phyloP scores from a whole-genome alignment of 2,329 filamentous ascomycete species.

The Claviceps pusilla region DNA sequence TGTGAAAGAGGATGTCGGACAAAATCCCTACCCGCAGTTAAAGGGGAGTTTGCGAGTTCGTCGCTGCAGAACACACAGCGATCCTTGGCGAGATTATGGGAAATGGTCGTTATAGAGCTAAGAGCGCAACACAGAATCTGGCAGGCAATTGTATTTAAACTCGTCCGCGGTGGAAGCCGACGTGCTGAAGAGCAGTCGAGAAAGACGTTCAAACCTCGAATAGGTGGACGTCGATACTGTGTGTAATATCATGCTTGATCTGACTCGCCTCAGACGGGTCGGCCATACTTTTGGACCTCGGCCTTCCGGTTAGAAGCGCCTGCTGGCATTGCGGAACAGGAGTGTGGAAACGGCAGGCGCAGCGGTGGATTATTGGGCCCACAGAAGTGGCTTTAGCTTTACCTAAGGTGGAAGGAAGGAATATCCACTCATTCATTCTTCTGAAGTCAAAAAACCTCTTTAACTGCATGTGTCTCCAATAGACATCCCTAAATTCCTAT shows the following conservation, averaged over 20 bases:
- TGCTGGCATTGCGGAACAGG: too few species aligned
- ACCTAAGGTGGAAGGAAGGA: background rate
- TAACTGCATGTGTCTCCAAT: too few species aligned
- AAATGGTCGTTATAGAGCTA: background rate
- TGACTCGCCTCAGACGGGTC: background rate
- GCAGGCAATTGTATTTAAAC: background rate
- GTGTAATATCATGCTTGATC: background rate
- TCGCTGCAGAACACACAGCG: background rate
- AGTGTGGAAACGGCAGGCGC: too few species aligned
- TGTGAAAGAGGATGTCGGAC: background rate
- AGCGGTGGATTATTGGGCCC: background rate
- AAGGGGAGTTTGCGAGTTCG: background rate
- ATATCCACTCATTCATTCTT: background rate
- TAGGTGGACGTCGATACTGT: background rate
- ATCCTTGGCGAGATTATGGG: background rate
- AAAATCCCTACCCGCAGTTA: background rate
- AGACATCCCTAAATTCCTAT: too few species aligned
- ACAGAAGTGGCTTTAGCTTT: background rate
- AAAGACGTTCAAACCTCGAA: background rate
- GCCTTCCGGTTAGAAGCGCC: slow-evolving; percentile 1
- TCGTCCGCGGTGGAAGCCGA: background rate
- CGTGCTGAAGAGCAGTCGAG: background rate
- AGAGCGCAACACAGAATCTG: background rate
- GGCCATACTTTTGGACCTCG: slow-evolving; percentile 5
- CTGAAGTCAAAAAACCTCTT: too few species aligned